Conservation (phyloP, 1,284 basidiomycete species). For the Tetrapyrgos nigripes region DNA sequence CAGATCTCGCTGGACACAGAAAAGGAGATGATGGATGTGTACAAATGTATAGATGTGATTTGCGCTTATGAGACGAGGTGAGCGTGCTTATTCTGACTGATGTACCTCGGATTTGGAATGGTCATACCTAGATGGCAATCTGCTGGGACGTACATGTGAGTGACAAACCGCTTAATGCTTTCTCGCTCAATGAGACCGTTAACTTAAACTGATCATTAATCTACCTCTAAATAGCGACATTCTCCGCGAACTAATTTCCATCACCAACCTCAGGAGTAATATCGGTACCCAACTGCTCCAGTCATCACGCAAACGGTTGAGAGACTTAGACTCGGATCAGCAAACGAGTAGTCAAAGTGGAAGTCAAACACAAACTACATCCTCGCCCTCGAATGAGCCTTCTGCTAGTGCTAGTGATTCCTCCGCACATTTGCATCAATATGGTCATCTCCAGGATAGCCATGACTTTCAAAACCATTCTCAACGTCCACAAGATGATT, state of each 20-base stretch:
- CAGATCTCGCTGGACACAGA: conserved; percentile 55
- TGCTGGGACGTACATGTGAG: not conserved
- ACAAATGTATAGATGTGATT: conserved; percentile 70
- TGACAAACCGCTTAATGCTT: not conserved
- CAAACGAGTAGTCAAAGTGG: no score
- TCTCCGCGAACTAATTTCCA: not conserved
- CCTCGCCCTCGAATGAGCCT: no score
- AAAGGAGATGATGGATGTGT: conserved; percentile 68
- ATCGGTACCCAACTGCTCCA: not conserved
- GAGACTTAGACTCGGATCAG: no score
- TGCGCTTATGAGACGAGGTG: conserved; percentile 43
- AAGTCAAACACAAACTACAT: no score
- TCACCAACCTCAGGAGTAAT: not conserved
- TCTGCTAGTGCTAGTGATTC: no score
- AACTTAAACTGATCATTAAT: no score
- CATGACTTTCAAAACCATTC: no score
- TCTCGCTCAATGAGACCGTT: no score
- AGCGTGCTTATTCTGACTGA: not conserved
- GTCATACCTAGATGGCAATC: not conserved
- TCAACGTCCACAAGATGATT: no score
- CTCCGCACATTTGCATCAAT: no score
- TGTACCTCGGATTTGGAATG: no score
- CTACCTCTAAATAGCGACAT: not conserved
- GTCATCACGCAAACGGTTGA: not conserved
- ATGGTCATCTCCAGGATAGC: no score